These are phyloP conservation scores for Annulohypoxylon maeteangense DNA, from an alignment of 495 filamentous ascomycete species.

Conservation along the genomic window DNA sequence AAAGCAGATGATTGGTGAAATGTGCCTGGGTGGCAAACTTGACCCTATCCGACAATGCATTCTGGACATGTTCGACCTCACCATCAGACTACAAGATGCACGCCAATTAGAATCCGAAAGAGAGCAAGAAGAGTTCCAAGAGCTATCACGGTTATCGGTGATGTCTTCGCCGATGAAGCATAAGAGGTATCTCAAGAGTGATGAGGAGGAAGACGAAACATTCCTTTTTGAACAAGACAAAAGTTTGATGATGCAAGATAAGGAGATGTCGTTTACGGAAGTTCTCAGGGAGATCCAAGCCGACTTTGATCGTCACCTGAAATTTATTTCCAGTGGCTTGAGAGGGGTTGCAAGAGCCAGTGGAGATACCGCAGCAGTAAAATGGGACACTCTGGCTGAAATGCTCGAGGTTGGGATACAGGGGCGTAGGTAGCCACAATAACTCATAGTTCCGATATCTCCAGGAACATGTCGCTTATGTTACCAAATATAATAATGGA, in stretches of 20 bases:
- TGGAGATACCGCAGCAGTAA: constrained; percentile 58
- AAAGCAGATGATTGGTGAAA: constrained; percentile 68
- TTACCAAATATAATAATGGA: not conserved
- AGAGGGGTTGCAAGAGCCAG: constrained; percentile 69
- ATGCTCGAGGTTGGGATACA: constrained; percentile 64
- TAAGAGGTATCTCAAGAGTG: constrained; percentile 46
- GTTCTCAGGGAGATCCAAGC: constrained; percentile 55
- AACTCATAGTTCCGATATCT: not conserved
- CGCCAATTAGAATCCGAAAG: constrained; percentile 54
- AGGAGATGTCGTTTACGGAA: constrained; percentile 51
- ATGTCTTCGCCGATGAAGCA: constrained; percentile 40
- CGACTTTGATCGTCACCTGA: constrained; percentile 62
- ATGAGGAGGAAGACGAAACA: constrained; percentile 55
- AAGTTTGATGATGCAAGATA: constrained; percentile 42
- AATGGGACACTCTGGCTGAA: constrained; percentile 69
- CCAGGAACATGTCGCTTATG: not conserved
- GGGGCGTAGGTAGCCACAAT: constrained; percentile 28
- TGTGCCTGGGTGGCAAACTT: constrained; percentile 72
- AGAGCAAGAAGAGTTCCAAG: constrained; percentile 53
- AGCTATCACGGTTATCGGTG: constrained; percentile 49
- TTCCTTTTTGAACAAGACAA: constrained; percentile 46
- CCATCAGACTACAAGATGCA: constrained; percentile 61
- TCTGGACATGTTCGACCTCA: constrained; percentile 69
- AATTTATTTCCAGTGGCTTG: constrained; percentile 65
- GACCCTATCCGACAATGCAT: constrained; percentile 72